A percentile compares a stretch with the other conserved stretches of the same genome.
Evolutionary conservation across 768 basidiomycete species (phyloP).

Genomic region (Candolleomyces eurysporus): DNA sequence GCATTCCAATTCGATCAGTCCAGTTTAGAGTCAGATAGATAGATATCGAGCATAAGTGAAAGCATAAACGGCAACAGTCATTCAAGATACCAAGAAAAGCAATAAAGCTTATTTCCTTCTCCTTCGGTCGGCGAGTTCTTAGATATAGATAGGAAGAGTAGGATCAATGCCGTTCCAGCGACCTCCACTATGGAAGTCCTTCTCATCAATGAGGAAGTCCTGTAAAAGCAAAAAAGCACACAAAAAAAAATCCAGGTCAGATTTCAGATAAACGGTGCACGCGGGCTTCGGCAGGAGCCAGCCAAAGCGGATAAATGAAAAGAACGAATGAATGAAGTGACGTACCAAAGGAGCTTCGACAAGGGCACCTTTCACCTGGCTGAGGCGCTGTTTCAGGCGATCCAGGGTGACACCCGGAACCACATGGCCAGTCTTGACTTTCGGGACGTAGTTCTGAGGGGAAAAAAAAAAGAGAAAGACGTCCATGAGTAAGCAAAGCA

Average conservation of each 20-base stretch:
- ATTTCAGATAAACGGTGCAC: too few relatives aligned
- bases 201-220: conserved; percentile 86
- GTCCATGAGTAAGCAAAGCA: not conserved
- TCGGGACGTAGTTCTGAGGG: conserved; percentile 68
- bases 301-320: conserved; percentile 1
- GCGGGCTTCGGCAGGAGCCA: not conserved
- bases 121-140: conserved; percentile 15
- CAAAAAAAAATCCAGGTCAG: conserved; percentile 10
- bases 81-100: not conserved
- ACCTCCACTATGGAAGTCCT: conserved; percentile 63
- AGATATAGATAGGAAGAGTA: conserved; percentile 78
- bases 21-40: too few relatives aligned
- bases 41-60: not conserved
- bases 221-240: conserved; percentile 21
- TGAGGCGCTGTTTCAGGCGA: conserved; percentile 74
- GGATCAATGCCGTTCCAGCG: conserved; percentile 78
- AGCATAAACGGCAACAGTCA: not conserved
- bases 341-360: conserved; percentile 75
- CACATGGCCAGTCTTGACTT: conserved; percentile 80
- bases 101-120: not conserved
- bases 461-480: not conserved
- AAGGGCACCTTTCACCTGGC: conserved; percentile 65
- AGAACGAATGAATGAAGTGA: conserved; percentile 7
- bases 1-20: too few relatives aligned
- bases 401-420: conserved; percentile 62